Conservation (phyloP, 2,329 filamentous ascomycete genomes). For the Penicillium sp. region DNA sequence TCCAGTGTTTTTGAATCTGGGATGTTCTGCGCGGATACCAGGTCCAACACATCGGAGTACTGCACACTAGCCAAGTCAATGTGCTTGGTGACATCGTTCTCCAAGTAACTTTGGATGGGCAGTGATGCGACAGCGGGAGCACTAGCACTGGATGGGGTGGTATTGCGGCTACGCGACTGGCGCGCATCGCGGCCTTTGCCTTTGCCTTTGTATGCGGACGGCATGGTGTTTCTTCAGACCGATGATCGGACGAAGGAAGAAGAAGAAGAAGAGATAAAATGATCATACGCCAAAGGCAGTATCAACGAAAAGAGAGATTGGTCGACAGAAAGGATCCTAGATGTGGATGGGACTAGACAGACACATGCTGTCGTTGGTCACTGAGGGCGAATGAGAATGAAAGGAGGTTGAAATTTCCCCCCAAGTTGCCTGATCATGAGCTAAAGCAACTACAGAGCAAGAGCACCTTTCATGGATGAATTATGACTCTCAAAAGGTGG, state of each 20-base stretch:
- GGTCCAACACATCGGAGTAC: constrained; percentile 52
- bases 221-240: constrained; percentile 27
- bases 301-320: constrained; percentile 3
- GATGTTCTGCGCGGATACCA: constrained; percentile 43
- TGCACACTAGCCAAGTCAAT: constrained; percentile 43
- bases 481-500: not conserved
- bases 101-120: constrained; percentile 46
- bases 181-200: constrained; percentile 46
- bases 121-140: constrained; percentile 35
- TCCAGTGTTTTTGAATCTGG: constrained; percentile 42
- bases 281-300: not conserved
- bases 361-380: constrained; percentile 14
- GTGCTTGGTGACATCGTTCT: constrained; percentile 44
- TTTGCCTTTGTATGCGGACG: constrained; percentile 44
- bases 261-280: not conserved
- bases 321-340: constrained; percentile 9
- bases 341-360: constrained; percentile 3
- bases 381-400: not conserved
- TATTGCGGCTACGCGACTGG: constrained; percentile 53
- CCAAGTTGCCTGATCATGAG: not conserved
- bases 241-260: not conserved
- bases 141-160: constrained; percentile 52
- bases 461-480: constrained; percentile 1
- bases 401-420: not conserved
- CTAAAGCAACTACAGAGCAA: not conserved